Evolutionary conservation across 2,329 filamentous ascomycete genomes (phyloP), one percentile per base, ranked within the genome.

Genomic region (Xylaria sp.): DNA sequence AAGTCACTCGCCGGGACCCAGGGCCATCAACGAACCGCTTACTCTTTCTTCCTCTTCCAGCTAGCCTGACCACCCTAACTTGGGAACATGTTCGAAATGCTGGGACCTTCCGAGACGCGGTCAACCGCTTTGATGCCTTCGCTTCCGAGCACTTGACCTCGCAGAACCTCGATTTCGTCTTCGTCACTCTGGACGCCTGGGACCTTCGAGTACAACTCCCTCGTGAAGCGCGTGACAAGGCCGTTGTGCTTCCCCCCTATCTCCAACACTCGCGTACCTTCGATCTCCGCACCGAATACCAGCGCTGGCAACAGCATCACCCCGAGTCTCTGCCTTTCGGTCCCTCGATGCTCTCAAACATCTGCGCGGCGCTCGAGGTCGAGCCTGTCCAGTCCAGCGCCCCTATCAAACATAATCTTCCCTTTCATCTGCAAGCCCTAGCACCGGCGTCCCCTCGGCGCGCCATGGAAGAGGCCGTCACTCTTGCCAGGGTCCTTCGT

Each of bases 31-130:
- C 22, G 39, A 34, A 57, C 50, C 57, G 43, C 56, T 42, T 50
- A 52, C 38, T 39, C 50, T 48, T 46, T 40, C 46, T 52, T 21
- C 49, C 42, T 56, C 60, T 60, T 69, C 63, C 72, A 97, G 92
- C 94, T 71, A 97, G 92, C 78, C 81, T 99, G 73, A 99, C 94
- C 42, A 99, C 94, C 63, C 81, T 99, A 68, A 97, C 94, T 50
- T 99, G 94, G 94, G 94, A 99, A 75, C 93, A 99, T 78, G 94
- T 99, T 72, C 90, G 93, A 72, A 95, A 93, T 74, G 93, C 94
- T 72, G 94, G 94, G 64, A 93, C 92, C 64, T 99, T 97, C 85
- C 88, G 93, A 67, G 94, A 97, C 77, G 94, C 94, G 64, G 89
- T 99, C 78, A 91, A 90, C 76, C 90, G 91, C 66, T 97, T 99